Evolutionary conservation across 495 filamentous ascomycete species (phyloP).

Genomic region (Xylaria palmicola): DNA sequence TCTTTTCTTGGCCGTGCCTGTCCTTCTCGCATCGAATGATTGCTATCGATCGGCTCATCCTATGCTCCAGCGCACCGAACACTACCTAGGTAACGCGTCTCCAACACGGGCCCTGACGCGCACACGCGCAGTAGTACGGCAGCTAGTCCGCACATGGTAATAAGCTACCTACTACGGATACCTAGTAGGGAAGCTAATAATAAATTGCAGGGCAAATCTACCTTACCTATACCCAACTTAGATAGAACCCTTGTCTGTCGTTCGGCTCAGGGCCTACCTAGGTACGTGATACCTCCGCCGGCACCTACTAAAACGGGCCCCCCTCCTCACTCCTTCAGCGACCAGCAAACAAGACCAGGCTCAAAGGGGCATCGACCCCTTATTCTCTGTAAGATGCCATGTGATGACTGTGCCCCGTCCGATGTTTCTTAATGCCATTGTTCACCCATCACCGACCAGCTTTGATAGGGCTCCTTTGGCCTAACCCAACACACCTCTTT

Average conservation of each 20-base stretch:
- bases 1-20: too few relatives aligned
- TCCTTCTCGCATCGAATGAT: too few relatives aligned
- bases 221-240: not conserved
- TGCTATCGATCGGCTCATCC: too few relatives aligned
- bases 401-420: not conserved
- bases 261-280: not conserved
- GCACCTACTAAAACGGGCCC: not conserved
- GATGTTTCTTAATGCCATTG: not conserved
- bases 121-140: too few relatives aligned
- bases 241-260: not conserved
- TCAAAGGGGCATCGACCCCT: conserved; percentile 20
- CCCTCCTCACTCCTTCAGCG: not conserved
- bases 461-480: not conserved
- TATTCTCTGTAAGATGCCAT: conserved; percentile 9
- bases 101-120: too few relatives aligned
- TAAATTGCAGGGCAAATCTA: conserved; percentile 8
- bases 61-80: too few relatives aligned
- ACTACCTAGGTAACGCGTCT: too few relatives aligned
- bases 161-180: too few relatives aligned
- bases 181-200: conserved; percentile 13
- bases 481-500: conserved; percentile 1
- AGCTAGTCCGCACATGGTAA: too few relatives aligned
- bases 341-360: conserved; percentile 1
- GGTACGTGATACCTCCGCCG: not conserved
- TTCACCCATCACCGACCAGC: conserved; percentile 5